Percentiles rank a stretch among this genome's conserved stretches.
Evolutionary conservation across 345 rosid species (phyloP).

Genomic region (Cochlearia excelsa): DNA sequence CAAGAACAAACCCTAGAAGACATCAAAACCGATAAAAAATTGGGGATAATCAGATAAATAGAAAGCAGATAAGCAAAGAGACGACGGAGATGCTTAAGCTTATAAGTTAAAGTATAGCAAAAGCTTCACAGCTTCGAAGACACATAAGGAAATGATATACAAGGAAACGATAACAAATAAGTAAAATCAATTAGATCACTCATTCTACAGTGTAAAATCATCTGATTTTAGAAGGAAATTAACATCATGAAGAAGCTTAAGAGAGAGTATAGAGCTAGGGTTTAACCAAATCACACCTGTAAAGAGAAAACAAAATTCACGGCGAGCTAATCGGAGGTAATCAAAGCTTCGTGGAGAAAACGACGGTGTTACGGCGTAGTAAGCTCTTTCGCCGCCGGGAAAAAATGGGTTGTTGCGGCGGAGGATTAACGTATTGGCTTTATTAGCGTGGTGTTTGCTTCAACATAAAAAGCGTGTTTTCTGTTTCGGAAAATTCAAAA

Average conservation of each 20-base stretch:
- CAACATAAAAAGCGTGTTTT: slow-evolving; percentile 27
- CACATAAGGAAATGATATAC: slow-evolving; percentile 14
- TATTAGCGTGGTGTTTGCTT: slow-evolving; percentile 30
- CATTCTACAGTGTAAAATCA: not conserved
- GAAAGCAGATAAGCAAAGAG: slow-evolving; percentile 9
- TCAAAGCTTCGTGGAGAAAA: slow-evolving; percentile 17
- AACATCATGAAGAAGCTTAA: not conserved
- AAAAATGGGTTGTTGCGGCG: slow-evolving; percentile 25
- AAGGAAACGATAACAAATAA: not conserved
- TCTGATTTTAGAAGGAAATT: not conserved
- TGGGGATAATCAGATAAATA: not conserved
- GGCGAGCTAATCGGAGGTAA: slow-evolving; percentile 11
- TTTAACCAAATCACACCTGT: slow-evolving; percentile 32
- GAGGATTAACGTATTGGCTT: slow-evolving; percentile 23
- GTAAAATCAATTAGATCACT: slow-evolving; percentile 27
- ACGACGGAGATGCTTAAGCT: slow-evolving; percentile 21
- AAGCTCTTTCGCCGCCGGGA: slow-evolving; percentile 26
- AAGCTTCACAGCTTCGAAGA: slow-evolving; percentile 21
- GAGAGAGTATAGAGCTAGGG: slow-evolving; percentile 27
- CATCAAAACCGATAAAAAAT: slow-evolving; percentile 13
- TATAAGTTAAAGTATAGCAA: not conserved
- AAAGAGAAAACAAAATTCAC: slow-evolving; percentile 2
- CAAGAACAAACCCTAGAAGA: slow-evolving; percentile 20
- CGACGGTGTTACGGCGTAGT: slow-evolving; percentile 12
- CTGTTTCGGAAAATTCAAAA: slow-evolving; percentile 19